These are phyloP conservation scores for Phytopythium aichiense DNA, from an alignment of 352 stramenopile genomes.

Conservation along the genomic window DNA sequence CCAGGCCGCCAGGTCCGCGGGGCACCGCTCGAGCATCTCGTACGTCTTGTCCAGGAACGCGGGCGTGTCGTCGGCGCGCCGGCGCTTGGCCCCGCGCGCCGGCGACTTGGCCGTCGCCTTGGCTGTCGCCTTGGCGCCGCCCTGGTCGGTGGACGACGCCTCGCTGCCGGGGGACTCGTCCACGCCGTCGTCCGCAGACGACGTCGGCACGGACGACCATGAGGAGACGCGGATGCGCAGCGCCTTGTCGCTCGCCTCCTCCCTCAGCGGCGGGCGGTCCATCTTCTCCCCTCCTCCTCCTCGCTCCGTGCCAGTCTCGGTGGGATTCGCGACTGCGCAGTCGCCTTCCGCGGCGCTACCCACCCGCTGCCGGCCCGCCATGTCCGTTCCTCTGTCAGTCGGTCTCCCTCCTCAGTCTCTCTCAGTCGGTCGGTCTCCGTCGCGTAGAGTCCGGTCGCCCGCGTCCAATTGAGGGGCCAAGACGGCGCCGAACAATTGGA, in stretches of 20 bases:
- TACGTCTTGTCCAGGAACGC: slow-evolving; percentile 91
- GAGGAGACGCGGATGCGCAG: slow-evolving; percentile 35
- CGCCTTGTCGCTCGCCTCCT: slow-evolving; percentile 5
- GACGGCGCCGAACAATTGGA: background rate
- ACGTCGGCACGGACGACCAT: slow-evolving; percentile 25
- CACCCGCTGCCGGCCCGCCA: no score
- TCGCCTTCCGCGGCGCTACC: background rate
- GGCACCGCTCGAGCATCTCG: slow-evolving; percentile 84
- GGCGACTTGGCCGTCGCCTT: background rate
- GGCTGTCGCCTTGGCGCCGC: background rate
- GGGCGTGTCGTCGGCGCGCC: slow-evolving; percentile 22
- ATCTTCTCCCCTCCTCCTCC: background rate
- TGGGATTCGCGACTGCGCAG: background rate
- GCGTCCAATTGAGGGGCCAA: background rate
- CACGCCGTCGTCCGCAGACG: slow-evolving; percentile 25
- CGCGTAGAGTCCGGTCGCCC: background rate
- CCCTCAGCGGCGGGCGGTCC: background rate
- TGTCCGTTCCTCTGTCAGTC: no score
- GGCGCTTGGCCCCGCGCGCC: slow-evolving; percentile 22
- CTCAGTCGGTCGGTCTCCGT: background rate
- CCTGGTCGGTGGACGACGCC: background rate
- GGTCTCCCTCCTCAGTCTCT: background rate
- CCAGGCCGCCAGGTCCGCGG: slow-evolving; percentile 73
- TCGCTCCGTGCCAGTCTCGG: background rate
- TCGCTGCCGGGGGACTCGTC: slow-evolving; percentile 26